Evolutionary conservation across 495 filamentous ascomycete species (phyloP).

Genomic region (Talaromyces proteolyticus): DNA sequence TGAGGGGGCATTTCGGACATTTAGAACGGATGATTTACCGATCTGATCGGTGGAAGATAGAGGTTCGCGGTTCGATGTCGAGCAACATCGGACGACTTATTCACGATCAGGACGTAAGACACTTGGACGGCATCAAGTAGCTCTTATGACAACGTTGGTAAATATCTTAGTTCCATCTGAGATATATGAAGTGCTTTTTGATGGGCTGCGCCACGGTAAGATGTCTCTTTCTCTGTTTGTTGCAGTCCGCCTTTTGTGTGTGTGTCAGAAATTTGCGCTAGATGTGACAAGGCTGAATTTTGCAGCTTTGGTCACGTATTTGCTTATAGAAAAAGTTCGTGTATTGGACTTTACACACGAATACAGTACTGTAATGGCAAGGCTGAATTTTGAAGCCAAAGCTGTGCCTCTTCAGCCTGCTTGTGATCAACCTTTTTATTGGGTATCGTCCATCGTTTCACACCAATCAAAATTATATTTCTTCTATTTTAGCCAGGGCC

Average conservation of each 20-base stretch:
- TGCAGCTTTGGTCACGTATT: background rate
- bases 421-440: background rate
- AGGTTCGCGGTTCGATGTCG: background rate
- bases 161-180: background rate
- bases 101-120: background rate
- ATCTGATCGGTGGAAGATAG: background rate
- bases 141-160: background rate
- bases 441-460: background rate
- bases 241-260: background rate
- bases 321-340: background rate
- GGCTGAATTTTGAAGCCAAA: background rate
- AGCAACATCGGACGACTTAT: background rate
- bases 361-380: background rate
- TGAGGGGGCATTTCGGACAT: slow-evolving; percentile 2
- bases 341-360: background rate
- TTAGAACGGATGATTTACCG: too few relatives aligned
- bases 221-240: background rate
- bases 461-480: background rate
- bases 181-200: background rate
- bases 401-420: background rate
- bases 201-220: background rate
- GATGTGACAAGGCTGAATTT: background rate
- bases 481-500: background rate
- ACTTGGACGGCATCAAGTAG: background rate
- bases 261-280: background rate